phyloP scores from a whole-genome alignment of 2,329 filamentous ascomycete genomes.

The Diaporthe longicolla region DNA sequence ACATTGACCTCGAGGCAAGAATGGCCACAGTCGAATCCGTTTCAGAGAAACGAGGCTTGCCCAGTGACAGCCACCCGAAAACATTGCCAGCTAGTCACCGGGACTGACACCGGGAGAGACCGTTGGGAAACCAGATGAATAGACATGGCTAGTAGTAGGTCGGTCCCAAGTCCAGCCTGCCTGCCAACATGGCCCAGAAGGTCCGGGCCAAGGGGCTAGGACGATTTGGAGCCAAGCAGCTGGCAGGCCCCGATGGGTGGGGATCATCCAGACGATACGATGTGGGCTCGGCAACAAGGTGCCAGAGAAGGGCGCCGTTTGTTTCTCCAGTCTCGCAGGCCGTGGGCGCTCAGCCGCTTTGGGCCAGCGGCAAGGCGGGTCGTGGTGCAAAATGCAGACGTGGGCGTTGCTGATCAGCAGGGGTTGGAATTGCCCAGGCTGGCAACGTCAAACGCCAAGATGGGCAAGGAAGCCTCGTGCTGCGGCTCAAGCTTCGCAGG shows the following conservation, averaged over 20 bases:
- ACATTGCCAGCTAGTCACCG: not conserved
- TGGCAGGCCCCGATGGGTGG: constrained; percentile 4
- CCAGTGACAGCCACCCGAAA: not conserved
- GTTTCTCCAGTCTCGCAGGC: constrained; percentile 4
- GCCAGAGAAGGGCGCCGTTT: not conserved
- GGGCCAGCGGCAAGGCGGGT: constrained; percentile 1
- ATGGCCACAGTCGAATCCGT: too few relatives aligned
- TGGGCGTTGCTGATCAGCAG: constrained; percentile 22
- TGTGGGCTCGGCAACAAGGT: not conserved
- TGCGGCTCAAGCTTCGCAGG: constrained; percentile 18
- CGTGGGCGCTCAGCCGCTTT: constrained; percentile 24
- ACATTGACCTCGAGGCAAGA: not conserved
- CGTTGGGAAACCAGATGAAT: constrained; percentile 3
- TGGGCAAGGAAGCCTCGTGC: constrained; percentile 21
- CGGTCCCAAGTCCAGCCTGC: constrained; percentile 11
- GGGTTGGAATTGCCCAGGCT: constrained; percentile 28
- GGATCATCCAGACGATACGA: not conserved
- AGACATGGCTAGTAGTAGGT: not conserved
- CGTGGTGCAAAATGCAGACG: constrained; percentile 2
- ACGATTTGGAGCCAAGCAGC: not conserved
- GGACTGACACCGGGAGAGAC: constrained; percentile 1
- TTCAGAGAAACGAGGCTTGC: not conserved
- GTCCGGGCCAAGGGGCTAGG: constrained; percentile 12
- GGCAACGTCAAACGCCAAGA: constrained; percentile 33
- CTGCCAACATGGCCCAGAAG: not conserved